These are phyloP conservation scores for Sporobolomyces roseus DNA, from an alignment of 768 basidiomycete species.

Conservation along the genomic window DNA sequence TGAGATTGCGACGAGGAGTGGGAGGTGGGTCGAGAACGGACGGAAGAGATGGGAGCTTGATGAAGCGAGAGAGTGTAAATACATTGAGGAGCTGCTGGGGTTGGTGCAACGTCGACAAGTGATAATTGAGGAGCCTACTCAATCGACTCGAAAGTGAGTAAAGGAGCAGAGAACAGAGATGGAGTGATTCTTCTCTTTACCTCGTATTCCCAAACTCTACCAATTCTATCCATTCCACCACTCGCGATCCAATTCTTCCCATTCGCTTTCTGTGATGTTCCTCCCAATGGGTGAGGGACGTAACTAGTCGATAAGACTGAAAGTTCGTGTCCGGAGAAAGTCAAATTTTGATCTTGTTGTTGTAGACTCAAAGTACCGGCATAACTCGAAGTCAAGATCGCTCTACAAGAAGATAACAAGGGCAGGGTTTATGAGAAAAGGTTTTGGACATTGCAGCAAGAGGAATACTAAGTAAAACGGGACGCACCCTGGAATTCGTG, in stretches of 20 bases:
- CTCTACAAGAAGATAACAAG: constrained; percentile 17
- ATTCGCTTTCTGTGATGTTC: background rate
- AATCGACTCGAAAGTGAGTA: background rate
- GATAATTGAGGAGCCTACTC: constrained; percentile 41
- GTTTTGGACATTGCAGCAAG: constrained; percentile 4
- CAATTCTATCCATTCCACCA: constrained; percentile 65
- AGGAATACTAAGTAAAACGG: constrained; percentile 21
- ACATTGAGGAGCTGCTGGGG: constrained; percentile 48
- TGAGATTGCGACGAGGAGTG: constrained; percentile 46
- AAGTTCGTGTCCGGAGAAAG: constrained; percentile 58
- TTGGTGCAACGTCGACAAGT: constrained; percentile 47
- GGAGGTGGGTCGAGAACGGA: constrained; percentile 52
- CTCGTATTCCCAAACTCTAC: constrained; percentile 42
- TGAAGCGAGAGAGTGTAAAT: constrained; percentile 78
- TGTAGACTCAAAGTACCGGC: constrained; percentile 72
- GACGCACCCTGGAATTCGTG: constrained; percentile 24
- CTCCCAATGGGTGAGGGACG: constrained; percentile 49
- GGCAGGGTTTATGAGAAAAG: background rate
- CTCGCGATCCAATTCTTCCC: constrained; percentile 40
- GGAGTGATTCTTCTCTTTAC: too few relatives aligned
- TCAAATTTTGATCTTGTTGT: constrained; percentile 56
- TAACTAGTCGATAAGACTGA: constrained; percentile 65
- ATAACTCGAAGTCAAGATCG: constrained; percentile 66
- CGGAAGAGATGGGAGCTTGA: constrained; percentile 70
- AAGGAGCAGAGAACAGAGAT: background rate